Evolutionary conservation across 148 eudicot genomes (phyloP), one percentile per base, ranked within the genome.

Genomic region (Amaranthus hypochondriacus): DNA sequence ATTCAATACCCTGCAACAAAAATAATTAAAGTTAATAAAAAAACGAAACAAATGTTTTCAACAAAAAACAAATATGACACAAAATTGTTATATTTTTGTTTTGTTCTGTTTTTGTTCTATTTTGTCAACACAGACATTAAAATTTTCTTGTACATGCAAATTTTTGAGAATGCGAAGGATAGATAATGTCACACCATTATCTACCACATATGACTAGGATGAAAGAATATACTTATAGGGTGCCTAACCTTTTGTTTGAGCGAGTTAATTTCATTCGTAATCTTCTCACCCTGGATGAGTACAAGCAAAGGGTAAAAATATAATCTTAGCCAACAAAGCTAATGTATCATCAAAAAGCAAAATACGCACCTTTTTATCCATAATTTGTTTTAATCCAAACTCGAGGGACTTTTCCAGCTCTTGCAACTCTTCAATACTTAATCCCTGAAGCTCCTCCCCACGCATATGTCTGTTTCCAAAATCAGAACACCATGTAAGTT

Each of bases 391-490:
- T 60, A 94, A 84, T 73, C 98, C 98, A 62, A 82, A 70, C 83
- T 94, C 98, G 71, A 94, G 90, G 18, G 88, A 84, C 71, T 62
- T 85, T 80, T 94, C 97, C 62, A 94, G 85, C 68, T 80, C 70
- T 73, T 86, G 89, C 79, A 94, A 69, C 57, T 94, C 98, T 57
- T 92, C 92, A 67, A 92, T 82, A 56, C 80, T 83, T 72, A 94
- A 81, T n/a, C 85, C 90, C 75, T 80, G 92, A 72, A 92, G 91
- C 53, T 94, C 93, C 77, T 94, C 98, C 57, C 98, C 98, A 69
- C 98, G 88, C 97, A 92, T 82, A 74, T 87, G 87, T 89, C 98
- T 94, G 86, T 67, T 71, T 78, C 57, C 46, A 73, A 28, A 44
- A 56, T 21, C 43, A 64, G 52, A 52, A 66, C 18, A 56, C 12